Evolutionary conservation across 2,329 filamentous ascomycete genomes (phyloP), one percentile per base, ranked within the genome.

Genomic region (Fusarium tupiense): DNA sequence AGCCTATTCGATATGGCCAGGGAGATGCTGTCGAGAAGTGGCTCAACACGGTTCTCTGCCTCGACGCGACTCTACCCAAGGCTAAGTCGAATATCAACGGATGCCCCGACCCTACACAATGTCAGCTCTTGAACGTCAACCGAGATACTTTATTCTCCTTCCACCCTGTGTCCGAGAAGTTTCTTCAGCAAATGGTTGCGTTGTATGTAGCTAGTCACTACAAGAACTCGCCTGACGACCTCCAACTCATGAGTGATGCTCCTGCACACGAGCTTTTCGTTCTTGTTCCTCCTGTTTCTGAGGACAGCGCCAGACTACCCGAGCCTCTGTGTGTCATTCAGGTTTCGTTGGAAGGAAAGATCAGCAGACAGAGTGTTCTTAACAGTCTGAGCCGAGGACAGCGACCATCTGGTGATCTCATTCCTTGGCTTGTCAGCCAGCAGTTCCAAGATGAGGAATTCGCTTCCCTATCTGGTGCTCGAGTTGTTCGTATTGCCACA

Each of bases 401-500:
- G 81, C 89, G 96, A 76, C 94, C 96, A 4, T 91, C 94, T 44
- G 96, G 96, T 78, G 96, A 99, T 82, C 85, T 99, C 61, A 99
- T 99, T 65, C 96, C 96, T 2, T 99, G 96, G 96, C 89, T 98
- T 38, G 94, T 99, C 72, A 97, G 94, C 81, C 95, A 98, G 81
- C 96, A 99, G 81, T 99, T 98, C 86, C 96, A 98, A 80, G 96
- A 99, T 78, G 94, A 97, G 75, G 95, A 98, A 75, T 99, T 99
- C 81, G 96, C 96, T 19, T 92, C 93, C 46, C 88, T 99, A 2
- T 98, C 96, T 20, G 97, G 96, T 64, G 96, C 96, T 40, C 91
- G 96, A 70, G 86, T 99, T 53, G 96, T 99, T 22, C 91, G 96
- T 56, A 98, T 99, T 78, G 96, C 97, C 26, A 98, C 96, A 2